phyloP scores from a whole-genome alignment of 768 basidiomycete species.

The Leccinum olivaceopallidum region DNA sequence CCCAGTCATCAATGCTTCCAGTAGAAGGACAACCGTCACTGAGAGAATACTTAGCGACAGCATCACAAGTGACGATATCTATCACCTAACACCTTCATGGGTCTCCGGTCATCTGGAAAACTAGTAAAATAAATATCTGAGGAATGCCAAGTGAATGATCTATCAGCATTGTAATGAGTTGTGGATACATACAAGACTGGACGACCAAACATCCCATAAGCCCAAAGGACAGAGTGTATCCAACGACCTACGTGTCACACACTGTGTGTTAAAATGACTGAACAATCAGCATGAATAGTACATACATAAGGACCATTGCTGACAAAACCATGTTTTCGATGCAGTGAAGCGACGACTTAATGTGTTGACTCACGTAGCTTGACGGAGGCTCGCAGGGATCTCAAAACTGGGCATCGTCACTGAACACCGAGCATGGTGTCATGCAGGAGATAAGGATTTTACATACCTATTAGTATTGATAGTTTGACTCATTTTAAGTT shows the following conservation, averaged over 20 bases:
- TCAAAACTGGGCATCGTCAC: too few relatives aligned
- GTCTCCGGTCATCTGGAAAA: not conserved
- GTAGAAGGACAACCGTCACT: not conserved
- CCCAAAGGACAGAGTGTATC: constrained; percentile 16
- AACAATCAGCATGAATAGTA: not conserved
- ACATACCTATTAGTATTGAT: too few relatives aligned
- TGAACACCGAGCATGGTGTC: too few relatives aligned
- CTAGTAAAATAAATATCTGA: not conserved
- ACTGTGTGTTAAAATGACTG: not conserved
- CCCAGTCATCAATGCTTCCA: not conserved
- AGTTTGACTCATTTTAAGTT: too few relatives aligned
- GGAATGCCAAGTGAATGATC: not conserved
- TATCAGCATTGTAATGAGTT: not conserved
- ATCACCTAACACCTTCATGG: not conserved
- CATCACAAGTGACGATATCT: not conserved
- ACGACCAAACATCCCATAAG: constrained; percentile 14
- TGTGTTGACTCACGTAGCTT: not conserved
- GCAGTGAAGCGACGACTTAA: not conserved
- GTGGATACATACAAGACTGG: too few relatives aligned
- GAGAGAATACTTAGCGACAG: not conserved
- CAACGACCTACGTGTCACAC: constrained; percentile 8
- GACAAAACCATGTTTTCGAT: not conserved
- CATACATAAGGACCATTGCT: not conserved
- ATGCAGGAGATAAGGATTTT: too few relatives aligned
- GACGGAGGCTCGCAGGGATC: too few relatives aligned